Conservation (phyloP, 257 asterid genomes). For the Plectranthus barbatus region DNA sequence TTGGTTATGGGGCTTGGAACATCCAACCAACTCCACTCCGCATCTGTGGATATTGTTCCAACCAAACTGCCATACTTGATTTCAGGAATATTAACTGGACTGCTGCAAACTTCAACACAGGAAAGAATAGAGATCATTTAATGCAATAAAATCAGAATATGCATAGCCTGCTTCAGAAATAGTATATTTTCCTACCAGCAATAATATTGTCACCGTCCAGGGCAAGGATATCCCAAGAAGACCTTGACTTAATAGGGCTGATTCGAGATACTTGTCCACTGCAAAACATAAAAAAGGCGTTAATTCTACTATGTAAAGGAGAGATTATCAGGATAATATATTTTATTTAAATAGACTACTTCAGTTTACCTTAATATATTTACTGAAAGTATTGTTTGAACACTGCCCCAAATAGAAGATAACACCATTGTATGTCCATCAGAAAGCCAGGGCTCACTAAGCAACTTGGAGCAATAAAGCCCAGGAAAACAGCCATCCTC, state of each 20-base stretch:
- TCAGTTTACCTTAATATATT: slow-evolving; percentile 54
- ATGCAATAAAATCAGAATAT: slow-evolving; percentile 7
- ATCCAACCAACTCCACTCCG: slow-evolving; percentile 73
- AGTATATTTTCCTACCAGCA: slow-evolving; percentile 41
- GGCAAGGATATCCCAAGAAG: slow-evolving; percentile 71
- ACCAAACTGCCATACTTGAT: slow-evolving; percentile 59
- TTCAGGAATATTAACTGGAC: slow-evolving; percentile 65
- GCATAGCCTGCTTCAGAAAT: neutral
- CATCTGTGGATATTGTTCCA: slow-evolving; percentile 25
- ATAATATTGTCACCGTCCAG: slow-evolving; percentile 58
- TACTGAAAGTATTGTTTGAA: slow-evolving; percentile 54
- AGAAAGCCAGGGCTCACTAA: slow-evolving; percentile 75
- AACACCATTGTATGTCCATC: slow-evolving; percentile 72
- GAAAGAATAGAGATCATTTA: slow-evolving; percentile 5
- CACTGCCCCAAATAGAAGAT: slow-evolving; percentile 80
- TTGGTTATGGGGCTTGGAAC: slow-evolving; percentile 49
- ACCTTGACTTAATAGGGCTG: slow-evolving; percentile 56
- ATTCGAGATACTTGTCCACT: slow-evolving; percentile 68
- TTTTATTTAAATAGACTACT: slow-evolving; percentile 8
- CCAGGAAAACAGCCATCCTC: slow-evolving; percentile 86
- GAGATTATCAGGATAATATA: slow-evolving; percentile 4
- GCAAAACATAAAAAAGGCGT: slow-evolving; percentile 16
- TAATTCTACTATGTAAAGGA: neutral
- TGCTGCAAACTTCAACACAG: slow-evolving; percentile 55
- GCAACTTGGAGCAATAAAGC: slow-evolving; percentile 45